These are phyloP conservation scores for Pinguiococcus pyrenoidosus DNA, from an alignment of 108 stramenopile species.

Conservation along the genomic window DNA sequence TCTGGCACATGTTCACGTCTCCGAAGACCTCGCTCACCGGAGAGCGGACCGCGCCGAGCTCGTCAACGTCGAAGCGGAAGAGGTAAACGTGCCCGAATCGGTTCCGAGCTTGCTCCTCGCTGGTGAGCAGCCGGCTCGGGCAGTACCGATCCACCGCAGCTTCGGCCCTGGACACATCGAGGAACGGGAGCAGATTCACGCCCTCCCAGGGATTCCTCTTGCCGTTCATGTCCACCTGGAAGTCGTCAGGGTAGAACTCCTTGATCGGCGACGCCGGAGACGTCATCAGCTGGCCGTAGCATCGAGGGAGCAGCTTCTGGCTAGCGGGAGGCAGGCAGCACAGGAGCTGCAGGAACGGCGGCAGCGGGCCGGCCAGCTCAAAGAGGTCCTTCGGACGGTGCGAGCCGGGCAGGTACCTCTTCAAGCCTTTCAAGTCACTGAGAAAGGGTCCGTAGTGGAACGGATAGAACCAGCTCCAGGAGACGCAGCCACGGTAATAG, in stretches of 20 bases:
- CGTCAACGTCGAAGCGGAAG: slow-evolving; percentile 59
- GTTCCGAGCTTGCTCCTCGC: slow-evolving; percentile 46
- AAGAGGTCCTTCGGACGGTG: too few species aligned
- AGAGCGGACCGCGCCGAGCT: slow-evolving; percentile 55
- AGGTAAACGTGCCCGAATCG: slow-evolving; percentile 55
- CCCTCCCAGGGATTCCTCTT: slow-evolving; percentile 42
- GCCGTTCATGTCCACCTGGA: slow-evolving; percentile 32
- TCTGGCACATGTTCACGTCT: slow-evolving; percentile 62
- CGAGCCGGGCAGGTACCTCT: background rate
- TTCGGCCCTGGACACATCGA: slow-evolving; percentile 10
- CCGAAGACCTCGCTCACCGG: slow-evolving; percentile 58
- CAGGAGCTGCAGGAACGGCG: slow-evolving; percentile 32
- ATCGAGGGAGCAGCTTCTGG: slow-evolving; percentile 10
- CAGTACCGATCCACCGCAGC: slow-evolving; percentile 43
- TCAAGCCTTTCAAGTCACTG: slow-evolving; percentile 53
- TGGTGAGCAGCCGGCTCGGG: slow-evolving; percentile 54
- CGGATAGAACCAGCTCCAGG: slow-evolving; percentile 96
- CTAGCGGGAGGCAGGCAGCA: slow-evolving; percentile 21
- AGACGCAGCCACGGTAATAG: slow-evolving; percentile 83
- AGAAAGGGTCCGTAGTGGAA: slow-evolving; percentile 81
- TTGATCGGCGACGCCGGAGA: slow-evolving; percentile 17
- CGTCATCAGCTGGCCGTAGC: slow-evolving; percentile 17
- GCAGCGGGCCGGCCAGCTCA: slow-evolving; percentile 21
- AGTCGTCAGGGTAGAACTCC: slow-evolving; percentile 30
- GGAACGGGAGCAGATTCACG: slow-evolving; percentile 25